Evolutionary conservation across 768 basidiomycete genomes (phyloP), one percentile per base, ranked within the genome.

Genomic region (Mycena chlorophos): DNA sequence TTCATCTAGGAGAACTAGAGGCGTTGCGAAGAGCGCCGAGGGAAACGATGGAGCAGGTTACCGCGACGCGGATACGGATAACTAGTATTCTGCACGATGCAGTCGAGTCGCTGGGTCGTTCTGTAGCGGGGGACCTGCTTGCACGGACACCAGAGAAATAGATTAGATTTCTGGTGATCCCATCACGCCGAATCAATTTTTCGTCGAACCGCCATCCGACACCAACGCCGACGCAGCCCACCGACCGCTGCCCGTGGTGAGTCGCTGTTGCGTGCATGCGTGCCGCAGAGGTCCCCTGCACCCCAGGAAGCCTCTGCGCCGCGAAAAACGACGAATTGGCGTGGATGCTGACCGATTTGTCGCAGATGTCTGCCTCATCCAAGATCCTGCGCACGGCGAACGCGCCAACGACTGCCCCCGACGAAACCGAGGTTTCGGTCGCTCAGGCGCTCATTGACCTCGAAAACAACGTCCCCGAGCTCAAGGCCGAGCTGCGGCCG

Each of bases 341-440:
- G 8, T 42, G 40, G 40, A 42, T 42, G 40, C 40, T 6, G 8
- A 8, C 8, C 13, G 13, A 14, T 20, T 42, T 5, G 31, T 34
- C 13, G 13, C 22, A 80, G 71, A 91, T 91, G 89, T 91, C 89
- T 67, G 66, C 84, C 71, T 79, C 85, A 65, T 79, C 80, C 82
- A 98, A 99, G 83, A 95, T 99, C 71, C 79, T 87, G 68, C 91
- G 97, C 68, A 91, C 92, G 64, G 97, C 97, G 71, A 98, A 98
- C 71, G 96, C 97, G 55, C 95, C 96, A 60, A 82, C 76, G 60
- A 88, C 89, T 22, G 67, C 91, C 60, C 94, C 96, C 58, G 90
- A 94, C 74, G 94, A 94, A 74, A 91, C 86, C 37, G 96, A 98
- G 78, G 86, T 80, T 63, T 85, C 75, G 67, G 89, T 99, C 71